Evolutionary conservation across 108 stramenopile species (phyloP).

Genomic region (Craspedostauros australis): DNA sequence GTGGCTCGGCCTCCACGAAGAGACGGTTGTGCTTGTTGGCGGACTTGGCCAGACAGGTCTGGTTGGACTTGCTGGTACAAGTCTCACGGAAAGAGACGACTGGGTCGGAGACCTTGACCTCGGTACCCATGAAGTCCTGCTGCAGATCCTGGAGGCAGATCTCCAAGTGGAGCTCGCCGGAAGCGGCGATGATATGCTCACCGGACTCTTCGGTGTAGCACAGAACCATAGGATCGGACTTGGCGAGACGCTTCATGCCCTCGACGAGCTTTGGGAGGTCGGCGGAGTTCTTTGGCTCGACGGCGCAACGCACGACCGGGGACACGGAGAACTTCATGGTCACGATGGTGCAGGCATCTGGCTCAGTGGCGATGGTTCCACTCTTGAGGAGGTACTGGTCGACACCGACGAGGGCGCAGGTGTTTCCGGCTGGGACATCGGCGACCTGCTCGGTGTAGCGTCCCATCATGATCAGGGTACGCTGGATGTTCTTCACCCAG

Average conservation of each 20-base stretch:
- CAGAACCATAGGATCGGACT: conserved; percentile 99
- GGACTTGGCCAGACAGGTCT: conserved; percentile 97
- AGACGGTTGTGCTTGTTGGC: conserved; percentile 99
- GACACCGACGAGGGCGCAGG: conserved; percentile 98
- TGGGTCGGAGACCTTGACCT: conserved; percentile 98
- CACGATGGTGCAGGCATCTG: conserved; percentile 95
- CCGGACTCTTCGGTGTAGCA: conserved; percentile 99
- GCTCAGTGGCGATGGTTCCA: conserved; percentile 97
- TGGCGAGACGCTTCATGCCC: conserved; percentile 99
- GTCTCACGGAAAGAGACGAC: conserved; percentile 99
- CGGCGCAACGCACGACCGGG: conserved; percentile 99
- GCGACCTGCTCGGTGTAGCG: conserved; percentile 97
- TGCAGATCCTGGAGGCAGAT: conserved; percentile 99
- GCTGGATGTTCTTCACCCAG: conserved; percentile 99
- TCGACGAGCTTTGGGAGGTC: conserved; percentile 99
- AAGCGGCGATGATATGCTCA: conserved; percentile 99
- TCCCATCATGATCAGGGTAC: conserved; percentile 99
- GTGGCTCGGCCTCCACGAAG: conserved; percentile 84
- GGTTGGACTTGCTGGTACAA: conserved; percentile 84
- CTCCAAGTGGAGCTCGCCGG: conserved; percentile 99
- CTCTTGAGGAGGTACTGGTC: conserved; percentile 99
- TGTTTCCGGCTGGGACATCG: conserved; percentile 99
- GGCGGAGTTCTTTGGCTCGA: conserved; percentile 99
- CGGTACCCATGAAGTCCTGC: conserved; percentile 99
- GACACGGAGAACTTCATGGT: conserved; percentile 99